Base-by-base conservation (phyloP, 2,329 filamentous ascomycete species). In the Cyphellophora attinorum region DNA sequence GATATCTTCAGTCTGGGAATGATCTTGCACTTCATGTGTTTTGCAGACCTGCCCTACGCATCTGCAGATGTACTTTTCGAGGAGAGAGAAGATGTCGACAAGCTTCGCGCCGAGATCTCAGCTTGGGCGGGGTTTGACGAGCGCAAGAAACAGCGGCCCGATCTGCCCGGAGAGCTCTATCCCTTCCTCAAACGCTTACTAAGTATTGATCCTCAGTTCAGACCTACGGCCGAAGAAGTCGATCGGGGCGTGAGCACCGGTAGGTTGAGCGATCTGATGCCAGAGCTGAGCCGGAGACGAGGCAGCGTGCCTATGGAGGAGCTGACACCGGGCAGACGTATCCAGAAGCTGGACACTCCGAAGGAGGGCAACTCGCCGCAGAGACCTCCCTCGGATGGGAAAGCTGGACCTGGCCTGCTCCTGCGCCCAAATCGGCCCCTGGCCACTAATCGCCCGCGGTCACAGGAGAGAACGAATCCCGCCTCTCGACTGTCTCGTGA, bases 21-120 rank as follows among this genome's bases (percentile, higher is more conserved):
- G 89, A 96, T 96, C 37, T 70, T 98, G 3, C 93, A 96, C 57
- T 98, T 98, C 53, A 81, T 98, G 70, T 98, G 91, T 56, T 98
- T 98, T 54, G 85, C 81, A 2, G 73, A 80, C 30, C 69, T 98
- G 8, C 91, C 91, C 0, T 98, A 96, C 53, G 68, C 63, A 15
- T 83, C 81, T 48, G 85, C 88, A 34, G 89, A 96, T 53, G 71
- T 80, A 3, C 69, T 93, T 14, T 76, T 94, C 40, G 89, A 96
- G 56, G 89, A 96, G 52, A 78, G 85, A 36, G 91, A 98, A 54
- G 86, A 96, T 46, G 68, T 95, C 4, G 86, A 95, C 48, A 67
- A 79, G 45, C 69, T 98, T 18, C 76, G 88, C 27, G 80, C 71
- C 3, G 91, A 98, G 57, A 96, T 98, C 37, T 76, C 77, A 8